Evolutionary conservation across 2,329 filamentous ascomycete species (phyloP), one percentile per base, ranked within the genome.

Genomic region (Talaromyces sp.): DNA sequence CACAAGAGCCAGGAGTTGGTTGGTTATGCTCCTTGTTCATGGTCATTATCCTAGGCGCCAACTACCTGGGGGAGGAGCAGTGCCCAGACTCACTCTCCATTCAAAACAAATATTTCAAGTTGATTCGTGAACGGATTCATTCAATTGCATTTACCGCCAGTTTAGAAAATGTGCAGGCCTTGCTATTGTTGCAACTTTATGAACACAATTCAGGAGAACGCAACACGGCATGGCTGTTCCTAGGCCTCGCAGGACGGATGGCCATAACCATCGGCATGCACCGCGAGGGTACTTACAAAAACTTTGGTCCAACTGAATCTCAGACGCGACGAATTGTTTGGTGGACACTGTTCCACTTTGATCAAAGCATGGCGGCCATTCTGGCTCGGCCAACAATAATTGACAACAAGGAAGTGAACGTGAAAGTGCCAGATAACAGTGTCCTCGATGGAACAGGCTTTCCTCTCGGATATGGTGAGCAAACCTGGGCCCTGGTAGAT

Each of bases 201-300:
- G 60, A 76, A 1, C 74, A 76, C 51, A 76, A 76, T 38, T 73
- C 74, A 38, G 74, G 75, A 58, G 74, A 76, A 54, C 65, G 74
- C 7, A 76, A 76, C 31, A 74, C 73, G 1, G 71, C 73, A 0
- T 71, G 69, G 69, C 63, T 69, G 27, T 52, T 72, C 54, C 63
- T 66, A 26, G 69, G 69, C 3, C 62, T 70, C n/a, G 69, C 69
- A 17, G 65, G 68, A 21, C 68, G 68, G 41, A 63, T 69, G 27
- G 68, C 69, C 19, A 65, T 71, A 38, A 66, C 69, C 10, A 61
- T 71, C 19, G 70, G 70, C n/a, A 66, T 72, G 46, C 69, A 72
- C 55, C 65, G 64, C 3, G 61, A 59, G 19, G 63, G 63, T 53
- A 63, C 61, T 38, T 60, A 66, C 35, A 63, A 66, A 0, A 67